These are phyloP conservation scores for Fonsecaea pedrosoi DNA, from an alignment of 2,329 filamentous ascomycete genomes.

Conservation along the genomic window DNA sequence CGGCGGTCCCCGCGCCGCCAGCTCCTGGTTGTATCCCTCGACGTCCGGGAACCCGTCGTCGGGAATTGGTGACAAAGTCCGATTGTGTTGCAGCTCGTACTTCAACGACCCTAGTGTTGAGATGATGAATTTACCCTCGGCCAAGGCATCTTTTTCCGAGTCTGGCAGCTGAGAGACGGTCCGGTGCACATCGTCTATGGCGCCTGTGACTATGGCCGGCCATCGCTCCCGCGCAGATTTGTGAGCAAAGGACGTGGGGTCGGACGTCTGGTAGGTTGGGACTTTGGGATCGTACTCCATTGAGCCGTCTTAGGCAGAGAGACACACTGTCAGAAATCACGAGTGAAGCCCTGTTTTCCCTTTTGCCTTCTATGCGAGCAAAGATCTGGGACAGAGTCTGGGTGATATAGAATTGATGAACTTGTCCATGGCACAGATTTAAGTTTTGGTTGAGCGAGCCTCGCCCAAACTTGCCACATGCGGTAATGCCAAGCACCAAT, in stretches of 20 bases:
- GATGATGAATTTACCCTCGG: constrained; percentile 86
- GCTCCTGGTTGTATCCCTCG: constrained; percentile 81
- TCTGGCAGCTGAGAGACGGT: constrained; percentile 58
- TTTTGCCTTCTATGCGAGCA: background rate
- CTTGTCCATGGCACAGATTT: background rate
- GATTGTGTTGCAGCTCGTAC: constrained; percentile 92
- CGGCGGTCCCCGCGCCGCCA: constrained; percentile 64
- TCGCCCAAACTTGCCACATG: constrained; percentile 24
- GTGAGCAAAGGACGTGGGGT: constrained; percentile 85
- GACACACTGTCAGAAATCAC: background rate
- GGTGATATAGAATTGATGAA: constrained; percentile 4
- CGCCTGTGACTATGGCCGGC: constrained; percentile 92
- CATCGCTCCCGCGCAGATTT: constrained; percentile 84
- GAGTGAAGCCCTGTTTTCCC: background rate
- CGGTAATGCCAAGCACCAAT: constrained; percentile 22
- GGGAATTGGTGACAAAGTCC: constrained; percentile 67
- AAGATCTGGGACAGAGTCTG: background rate
- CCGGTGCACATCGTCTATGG: constrained; percentile 92
- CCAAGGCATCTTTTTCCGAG: constrained; percentile 63
- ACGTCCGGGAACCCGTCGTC: constrained; percentile 77
- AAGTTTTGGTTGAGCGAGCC: constrained; percentile 21
- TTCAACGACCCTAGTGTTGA: constrained; percentile 81
- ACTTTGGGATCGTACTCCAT: constrained; percentile 81
- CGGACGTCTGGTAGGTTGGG: constrained; percentile 70
- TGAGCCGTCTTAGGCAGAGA: background rate